Conservation (phyloP, 257 asterid genomes). For the Solanum tarijense region DNA sequence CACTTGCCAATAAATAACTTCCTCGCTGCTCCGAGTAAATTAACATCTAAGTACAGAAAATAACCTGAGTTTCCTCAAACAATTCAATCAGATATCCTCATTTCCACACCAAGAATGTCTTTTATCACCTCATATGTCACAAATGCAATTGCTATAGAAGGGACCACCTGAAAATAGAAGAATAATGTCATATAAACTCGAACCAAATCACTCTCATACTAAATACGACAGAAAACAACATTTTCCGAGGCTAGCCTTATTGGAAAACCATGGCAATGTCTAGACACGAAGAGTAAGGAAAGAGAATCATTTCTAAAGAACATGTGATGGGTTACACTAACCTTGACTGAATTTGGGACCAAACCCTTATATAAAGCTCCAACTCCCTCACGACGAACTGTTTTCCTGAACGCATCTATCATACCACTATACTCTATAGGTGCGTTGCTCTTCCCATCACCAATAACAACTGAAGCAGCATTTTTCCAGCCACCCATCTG, state of each 20-base stretch:
- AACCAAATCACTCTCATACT: not conserved
- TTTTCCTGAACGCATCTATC: conserved; percentile 93
- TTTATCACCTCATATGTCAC: conserved; percentile 80
- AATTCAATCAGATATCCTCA: conserved; percentile 66
- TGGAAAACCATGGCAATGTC: not conserved
- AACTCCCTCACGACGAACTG: conserved; percentile 80
- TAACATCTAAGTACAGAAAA: not conserved
- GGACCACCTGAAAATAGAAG: conserved; percentile 52
- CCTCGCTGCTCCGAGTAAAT: not conserved
- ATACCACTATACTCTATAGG: conserved; percentile 77
- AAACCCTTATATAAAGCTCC: conserved; percentile 92
- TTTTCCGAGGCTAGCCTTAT: not conserved
- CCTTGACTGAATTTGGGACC: conserved; percentile 98
- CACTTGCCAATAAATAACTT: not conserved
- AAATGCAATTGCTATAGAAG: conserved; percentile 84
- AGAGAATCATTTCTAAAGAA: not conserved
- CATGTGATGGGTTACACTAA: conserved; percentile 17
- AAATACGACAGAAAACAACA: not conserved
- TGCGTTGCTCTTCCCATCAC: conserved; percentile 64
- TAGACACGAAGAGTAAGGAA: not conserved
- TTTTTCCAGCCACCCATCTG: conserved; percentile 99
- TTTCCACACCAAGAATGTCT: conserved; percentile 62
- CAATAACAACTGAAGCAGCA: conserved; percentile 72
- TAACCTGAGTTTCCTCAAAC: not conserved
- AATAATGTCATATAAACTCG: not conserved